These are phyloP conservation scores for Thamnidium elegans DNA, from an alignment of 192 early-diverging fungal species.

Conservation along the genomic window DNA sequence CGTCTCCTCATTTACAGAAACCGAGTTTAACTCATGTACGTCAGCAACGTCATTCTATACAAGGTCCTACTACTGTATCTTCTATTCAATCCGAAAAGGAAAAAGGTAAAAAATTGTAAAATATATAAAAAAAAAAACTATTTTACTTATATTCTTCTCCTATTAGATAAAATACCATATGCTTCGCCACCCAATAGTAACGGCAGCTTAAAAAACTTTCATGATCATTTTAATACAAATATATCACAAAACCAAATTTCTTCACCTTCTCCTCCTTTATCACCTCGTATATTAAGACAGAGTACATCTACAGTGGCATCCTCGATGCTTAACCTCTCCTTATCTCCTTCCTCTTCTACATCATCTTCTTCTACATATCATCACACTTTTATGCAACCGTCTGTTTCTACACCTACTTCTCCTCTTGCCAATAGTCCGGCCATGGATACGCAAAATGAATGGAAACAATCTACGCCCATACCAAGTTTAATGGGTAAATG, in stretches of 20 bases:
- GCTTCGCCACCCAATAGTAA: no score
- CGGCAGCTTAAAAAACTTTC: background rate
- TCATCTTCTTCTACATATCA: background rate
- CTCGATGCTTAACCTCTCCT: conserved; percentile 2
- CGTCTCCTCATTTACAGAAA: conserved; percentile 1
- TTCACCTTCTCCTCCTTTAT: conserved; percentile 10
- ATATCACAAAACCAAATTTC: background rate
- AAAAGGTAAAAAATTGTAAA: no score
- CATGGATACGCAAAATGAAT: conserved; percentile 4
- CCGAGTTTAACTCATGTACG: background rate
- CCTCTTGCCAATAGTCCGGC: background rate
- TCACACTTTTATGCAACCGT: background rate
- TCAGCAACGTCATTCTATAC: conserved; percentile 28
- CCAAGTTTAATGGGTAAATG: conserved; percentile 25
- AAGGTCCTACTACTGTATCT: conserved; percentile 15
- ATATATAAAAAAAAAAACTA: no score
- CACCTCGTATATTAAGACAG: conserved; percentile 1
- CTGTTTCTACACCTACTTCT: conserved; percentile 16
- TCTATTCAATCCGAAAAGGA: no score
- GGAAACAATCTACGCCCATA: conserved; percentile 14
- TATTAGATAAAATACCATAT: background rate
- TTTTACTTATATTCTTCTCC: no score
- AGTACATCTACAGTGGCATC: conserved; percentile 8
- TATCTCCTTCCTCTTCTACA: background rate
- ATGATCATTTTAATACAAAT: conserved; percentile 4